Evolutionary conservation across 139 green algal species (phyloP).

Genomic region (Micractinium conductrix): DNA sequence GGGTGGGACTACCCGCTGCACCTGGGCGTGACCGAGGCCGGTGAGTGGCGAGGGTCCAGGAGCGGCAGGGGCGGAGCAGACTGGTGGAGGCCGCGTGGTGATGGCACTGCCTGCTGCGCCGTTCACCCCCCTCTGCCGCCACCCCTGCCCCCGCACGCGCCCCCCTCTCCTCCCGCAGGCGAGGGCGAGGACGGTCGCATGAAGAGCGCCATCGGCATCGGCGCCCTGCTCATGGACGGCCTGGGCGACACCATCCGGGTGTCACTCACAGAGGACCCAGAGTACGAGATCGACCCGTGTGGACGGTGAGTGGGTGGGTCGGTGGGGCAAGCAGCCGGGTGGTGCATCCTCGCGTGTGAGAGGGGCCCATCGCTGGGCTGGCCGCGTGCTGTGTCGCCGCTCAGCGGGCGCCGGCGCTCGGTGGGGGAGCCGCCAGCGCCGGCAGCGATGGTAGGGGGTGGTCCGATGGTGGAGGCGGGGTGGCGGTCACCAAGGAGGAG

Average conservation of each 20-base stretch:
- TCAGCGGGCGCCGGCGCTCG: too few species aligned
- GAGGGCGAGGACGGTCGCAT: slow-evolving; percentile 98
- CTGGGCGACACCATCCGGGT: slow-evolving; percentile 99
- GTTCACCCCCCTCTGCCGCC: too few species aligned
- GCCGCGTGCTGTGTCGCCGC: too few species aligned
- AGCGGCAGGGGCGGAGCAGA: not conserved
- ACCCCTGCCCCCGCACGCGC: too few species aligned
- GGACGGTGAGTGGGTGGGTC: slow-evolving; percentile 14
- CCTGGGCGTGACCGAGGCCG: slow-evolving; percentile 89
- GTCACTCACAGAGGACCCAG: slow-evolving; percentile 94
- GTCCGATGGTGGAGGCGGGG: too few species aligned
- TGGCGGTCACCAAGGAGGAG: too few species aligned
- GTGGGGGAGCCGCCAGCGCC: too few species aligned
- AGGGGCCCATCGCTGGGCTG: too few species aligned
- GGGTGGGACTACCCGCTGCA: slow-evolving; percentile 99
- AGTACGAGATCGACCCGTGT: slow-evolving; percentile 98
- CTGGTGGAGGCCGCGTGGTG: not conserved
- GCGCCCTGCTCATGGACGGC: slow-evolving; percentile 96
- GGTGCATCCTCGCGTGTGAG: too few species aligned
- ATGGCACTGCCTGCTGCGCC: too few species aligned
- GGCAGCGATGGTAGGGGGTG: too few species aligned
- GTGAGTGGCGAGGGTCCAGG: not conserved
- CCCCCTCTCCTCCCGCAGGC: slow-evolving; percentile 61
- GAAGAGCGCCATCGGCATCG: slow-evolving; percentile 99
- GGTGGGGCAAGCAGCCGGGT: too few species aligned